Conservation (phyloP, 2,329 filamentous ascomycete genomes). For the Exophiala aquamarina region DNA sequence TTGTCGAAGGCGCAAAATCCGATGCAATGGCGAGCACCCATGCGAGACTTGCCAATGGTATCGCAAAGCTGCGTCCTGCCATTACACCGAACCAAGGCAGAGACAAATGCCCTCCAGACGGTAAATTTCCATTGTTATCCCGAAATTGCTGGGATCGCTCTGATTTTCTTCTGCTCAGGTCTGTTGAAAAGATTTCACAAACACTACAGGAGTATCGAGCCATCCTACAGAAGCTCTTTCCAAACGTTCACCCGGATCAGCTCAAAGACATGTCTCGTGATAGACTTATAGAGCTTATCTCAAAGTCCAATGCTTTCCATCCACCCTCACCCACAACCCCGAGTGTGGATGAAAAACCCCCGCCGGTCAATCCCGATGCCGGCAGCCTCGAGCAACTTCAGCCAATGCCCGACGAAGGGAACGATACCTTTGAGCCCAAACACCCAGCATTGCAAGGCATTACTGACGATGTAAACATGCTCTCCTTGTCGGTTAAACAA, state of each 20-base stretch:
- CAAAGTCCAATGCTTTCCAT: slow-evolving; percentile 44
- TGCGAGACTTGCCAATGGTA: slow-evolving; percentile 83
- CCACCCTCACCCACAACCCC: slow-evolving; percentile 47
- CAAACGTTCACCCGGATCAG: slow-evolving; percentile 56
- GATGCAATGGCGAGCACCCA: slow-evolving; percentile 78
- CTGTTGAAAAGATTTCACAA: slow-evolving; percentile 63
- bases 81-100: slow-evolving; percentile 78
- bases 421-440: slow-evolving; percentile 24
- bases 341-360: slow-evolving; percentile 43
- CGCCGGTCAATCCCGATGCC: slow-evolving; percentile 46
- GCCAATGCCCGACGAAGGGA: slow-evolving; percentile 70
- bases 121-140: slow-evolving; percentile 52
- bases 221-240: slow-evolving; percentile 63
- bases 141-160: not conserved
- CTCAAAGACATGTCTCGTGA: slow-evolving; percentile 56
- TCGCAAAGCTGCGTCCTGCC: slow-evolving; percentile 74
- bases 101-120: slow-evolving; percentile 75
- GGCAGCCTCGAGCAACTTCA: slow-evolving; percentile 63
- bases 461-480: slow-evolving; percentile 69
- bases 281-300: slow-evolving; percentile 59
- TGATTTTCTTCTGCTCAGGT: slow-evolving; percentile 39
- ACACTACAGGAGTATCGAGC: slow-evolving; percentile 65
- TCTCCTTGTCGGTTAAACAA: slow-evolving; percentile 62
- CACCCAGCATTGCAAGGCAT: slow-evolving; percentile 60
- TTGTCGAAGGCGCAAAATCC: slow-evolving; percentile 78